These are phyloP conservation scores for Aquilaria yunnanensis DNA, from an alignment of 345 rosid species.

Conservation along the genomic window DNA sequence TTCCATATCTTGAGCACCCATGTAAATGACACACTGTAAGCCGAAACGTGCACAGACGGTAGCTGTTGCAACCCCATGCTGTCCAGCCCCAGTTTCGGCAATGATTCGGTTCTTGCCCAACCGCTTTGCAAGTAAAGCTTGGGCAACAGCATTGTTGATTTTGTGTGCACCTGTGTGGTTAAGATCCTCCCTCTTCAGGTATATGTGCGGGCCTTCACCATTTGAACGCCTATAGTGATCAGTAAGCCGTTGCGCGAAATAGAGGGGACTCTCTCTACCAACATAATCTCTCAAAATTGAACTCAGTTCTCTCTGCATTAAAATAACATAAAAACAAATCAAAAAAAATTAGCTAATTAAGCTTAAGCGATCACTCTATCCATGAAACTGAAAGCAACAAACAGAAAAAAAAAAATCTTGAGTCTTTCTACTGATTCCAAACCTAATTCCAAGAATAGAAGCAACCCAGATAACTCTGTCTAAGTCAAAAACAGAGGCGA, in stretches of 20 bases:
- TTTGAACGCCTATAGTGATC: constrained; percentile 65
- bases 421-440: too few species aligned
- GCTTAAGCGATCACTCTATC: too few species aligned
- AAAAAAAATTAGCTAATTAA: too few species aligned
- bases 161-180: constrained; percentile 90
- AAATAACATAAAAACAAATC: neutral
- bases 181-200: constrained; percentile 86
- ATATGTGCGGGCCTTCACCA: constrained; percentile 74
- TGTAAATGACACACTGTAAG: constrained; percentile 60
- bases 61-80: constrained; percentile 92
- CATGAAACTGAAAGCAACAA: too few species aligned
- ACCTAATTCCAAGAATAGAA: neutral
- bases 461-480: neutral
- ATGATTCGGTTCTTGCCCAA: constrained; percentile 74
- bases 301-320: constrained; percentile 48
- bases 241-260: constrained; percentile 75
- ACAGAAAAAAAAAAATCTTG: too few species aligned
- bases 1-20: constrained; percentile 93
- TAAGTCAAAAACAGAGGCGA: neutral
- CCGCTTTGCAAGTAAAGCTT: constrained; percentile 74
- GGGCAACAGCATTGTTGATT: constrained; percentile 79
- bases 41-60: constrained; percentile 82
- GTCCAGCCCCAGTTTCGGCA: constrained; percentile 91
- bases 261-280: constrained; percentile 78
- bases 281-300: constrained; percentile 82